Conservation (phyloP, 1,284 basidiomycete genomes). For the Ustilago esculenta region DNA sequence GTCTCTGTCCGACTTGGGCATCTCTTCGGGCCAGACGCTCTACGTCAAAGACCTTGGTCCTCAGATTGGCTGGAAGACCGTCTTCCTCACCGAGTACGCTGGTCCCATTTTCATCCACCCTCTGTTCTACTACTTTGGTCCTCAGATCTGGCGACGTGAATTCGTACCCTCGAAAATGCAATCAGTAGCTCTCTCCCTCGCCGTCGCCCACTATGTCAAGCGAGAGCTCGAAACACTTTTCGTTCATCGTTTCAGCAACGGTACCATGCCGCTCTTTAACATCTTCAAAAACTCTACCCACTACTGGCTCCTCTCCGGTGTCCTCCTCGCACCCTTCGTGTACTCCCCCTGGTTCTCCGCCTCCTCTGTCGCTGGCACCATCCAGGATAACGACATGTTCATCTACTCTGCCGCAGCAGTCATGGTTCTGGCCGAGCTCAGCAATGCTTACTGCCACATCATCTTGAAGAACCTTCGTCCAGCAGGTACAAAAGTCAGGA, state of each 20-base stretch:
- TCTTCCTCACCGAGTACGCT: conserved; percentile 67
- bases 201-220: conserved; percentile 88
- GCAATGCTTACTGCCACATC: conserved; percentile 85
- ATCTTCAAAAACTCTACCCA: conserved; percentile 79
- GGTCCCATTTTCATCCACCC: conserved; percentile 94
- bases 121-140: conserved; percentile 79
- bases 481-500: conserved; percentile 79
- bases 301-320: conserved; percentile 78
- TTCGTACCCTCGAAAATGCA: conserved; percentile 82
- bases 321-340: conserved; percentile 37
- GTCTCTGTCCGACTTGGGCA: conserved; percentile 39
- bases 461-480: conserved; percentile 85
- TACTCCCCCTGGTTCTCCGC: conserved; percentile 71
- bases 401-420: conserved; percentile 76
- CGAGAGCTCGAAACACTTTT: conserved; percentile 93
- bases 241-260: conserved; percentile 84
- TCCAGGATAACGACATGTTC: conserved; percentile 76
- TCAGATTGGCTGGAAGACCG: conserved; percentile 64
- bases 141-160: conserved; percentile 73
- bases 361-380: conserved; percentile 77
- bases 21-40: conserved; percentile 45
- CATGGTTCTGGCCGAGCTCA: conserved; percentile 84
- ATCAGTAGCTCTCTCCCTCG: conserved; percentile 81
- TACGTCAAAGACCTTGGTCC: conserved; percentile 65
- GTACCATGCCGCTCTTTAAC: conserved; percentile 88